Evolutionary conservation across 208 protist genomes (phyloP).

Genomic region (Leishmania aethiopica): DNA sequence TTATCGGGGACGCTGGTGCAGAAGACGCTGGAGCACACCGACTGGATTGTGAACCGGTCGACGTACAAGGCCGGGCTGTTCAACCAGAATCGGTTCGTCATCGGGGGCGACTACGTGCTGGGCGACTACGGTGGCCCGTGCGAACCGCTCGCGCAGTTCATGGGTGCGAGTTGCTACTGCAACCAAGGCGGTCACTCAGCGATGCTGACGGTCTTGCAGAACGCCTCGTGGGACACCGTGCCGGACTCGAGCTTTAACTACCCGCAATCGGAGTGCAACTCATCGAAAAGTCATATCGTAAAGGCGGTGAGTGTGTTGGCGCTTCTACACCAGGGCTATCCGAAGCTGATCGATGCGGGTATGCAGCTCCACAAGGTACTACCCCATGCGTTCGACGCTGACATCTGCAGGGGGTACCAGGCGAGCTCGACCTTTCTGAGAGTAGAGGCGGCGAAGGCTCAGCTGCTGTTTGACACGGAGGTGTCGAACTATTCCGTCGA

Average conservation of each 20-base stretch:
- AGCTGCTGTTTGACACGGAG: slow-evolving; percentile 7
- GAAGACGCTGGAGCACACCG: slow-evolving; percentile 17
- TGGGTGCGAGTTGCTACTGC: slow-evolving; percentile 47
- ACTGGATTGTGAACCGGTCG: slow-evolving; percentile 17
- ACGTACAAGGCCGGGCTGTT: slow-evolving; percentile 40
- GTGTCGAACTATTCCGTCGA: slow-evolving; percentile 16
- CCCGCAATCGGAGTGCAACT: slow-evolving; percentile 14
- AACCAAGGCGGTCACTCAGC: slow-evolving; percentile 27
- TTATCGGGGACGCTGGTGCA: slow-evolving; percentile 31
- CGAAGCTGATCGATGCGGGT: neutral
- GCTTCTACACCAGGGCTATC: neutral
- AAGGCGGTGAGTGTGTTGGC: neutral
- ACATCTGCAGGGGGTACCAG: neutral
- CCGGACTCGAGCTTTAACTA: neutral
- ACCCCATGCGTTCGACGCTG: neutral
- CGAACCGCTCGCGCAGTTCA: neutral
- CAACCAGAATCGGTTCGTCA: slow-evolving; percentile 49
- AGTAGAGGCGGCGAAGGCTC: neutral
- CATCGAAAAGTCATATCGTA: neutral
- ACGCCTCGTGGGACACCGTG: neutral
- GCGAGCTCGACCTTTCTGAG: neutral
- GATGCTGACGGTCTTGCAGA: slow-evolving; percentile 8
- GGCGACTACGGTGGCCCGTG: slow-evolving; percentile 61
- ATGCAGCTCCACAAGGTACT: neutral
- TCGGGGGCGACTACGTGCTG: slow-evolving; percentile 51